Evolutionary conservation across 495 filamentous ascomycete genomes (phyloP).

Genomic region (Xylaria grammica): DNA sequence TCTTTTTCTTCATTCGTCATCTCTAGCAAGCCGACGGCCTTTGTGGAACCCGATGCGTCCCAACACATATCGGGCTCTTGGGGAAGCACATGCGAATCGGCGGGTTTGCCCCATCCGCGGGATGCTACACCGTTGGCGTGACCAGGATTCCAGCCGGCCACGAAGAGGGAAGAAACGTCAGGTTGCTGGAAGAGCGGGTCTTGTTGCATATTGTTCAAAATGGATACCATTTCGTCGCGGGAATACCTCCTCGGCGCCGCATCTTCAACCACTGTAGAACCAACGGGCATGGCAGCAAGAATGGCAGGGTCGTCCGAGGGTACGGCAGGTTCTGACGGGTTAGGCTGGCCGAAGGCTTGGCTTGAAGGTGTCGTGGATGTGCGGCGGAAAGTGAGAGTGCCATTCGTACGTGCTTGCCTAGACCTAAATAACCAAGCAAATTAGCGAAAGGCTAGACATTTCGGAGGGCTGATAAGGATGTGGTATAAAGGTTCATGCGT

Average conservation of each 20-base stretch:
- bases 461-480: background rate
- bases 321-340: slow-evolving; percentile 51
- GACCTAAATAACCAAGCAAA: slow-evolving; percentile 33
- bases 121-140: slow-evolving; percentile 64
- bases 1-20: slow-evolving; percentile 86
- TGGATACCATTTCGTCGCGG: slow-evolving; percentile 79
- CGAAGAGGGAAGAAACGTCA: slow-evolving; percentile 70
- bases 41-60: slow-evolving; percentile 75
- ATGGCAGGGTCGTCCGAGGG: slow-evolving; percentile 42
- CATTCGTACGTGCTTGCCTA: slow-evolving; percentile 66
- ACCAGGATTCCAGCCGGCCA: slow-evolving; percentile 77
- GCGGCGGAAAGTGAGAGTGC: slow-evolving; percentile 86
- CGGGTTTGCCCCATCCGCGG: slow-evolving; percentile 77
- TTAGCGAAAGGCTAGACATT: slow-evolving; percentile 27
- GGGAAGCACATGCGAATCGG: slow-evolving; percentile 66
- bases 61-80: slow-evolving; percentile 84
- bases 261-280: slow-evolving; percentile 51
- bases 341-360: slow-evolving; percentile 65
- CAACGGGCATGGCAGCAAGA: slow-evolving; percentile 36
- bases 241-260: slow-evolving; percentile 63
- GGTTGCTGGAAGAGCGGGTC: slow-evolving; percentile 57
- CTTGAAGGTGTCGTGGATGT: slow-evolving; percentile 64
- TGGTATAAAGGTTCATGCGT: background rate
- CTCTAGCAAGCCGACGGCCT: slow-evolving; percentile 74
- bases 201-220: slow-evolving; percentile 67